These are phyloP conservation scores for Skeletonema menzelii DNA, from an alignment of 108 stramenopile genomes.

Conservation along the genomic window DNA sequence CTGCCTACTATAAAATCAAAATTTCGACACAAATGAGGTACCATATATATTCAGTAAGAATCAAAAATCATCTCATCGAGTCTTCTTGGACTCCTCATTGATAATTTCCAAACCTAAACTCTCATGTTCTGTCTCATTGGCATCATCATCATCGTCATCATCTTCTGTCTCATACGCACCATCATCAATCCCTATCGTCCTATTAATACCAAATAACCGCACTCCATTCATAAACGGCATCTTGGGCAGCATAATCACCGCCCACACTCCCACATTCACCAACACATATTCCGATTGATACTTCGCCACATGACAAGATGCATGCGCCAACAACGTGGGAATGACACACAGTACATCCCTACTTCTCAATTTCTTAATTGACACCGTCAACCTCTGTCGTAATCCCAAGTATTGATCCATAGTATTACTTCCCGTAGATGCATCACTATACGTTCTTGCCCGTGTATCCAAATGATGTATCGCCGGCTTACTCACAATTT, in stretches of 20 bases:
- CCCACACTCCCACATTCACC: conserved; percentile 87
- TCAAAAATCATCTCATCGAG: not conserved
- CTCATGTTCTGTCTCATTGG: not conserved
- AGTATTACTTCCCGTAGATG: not conserved
- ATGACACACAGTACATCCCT: conserved; percentile 60
- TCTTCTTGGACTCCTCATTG: not conserved
- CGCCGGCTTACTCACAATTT: conserved; percentile 56
- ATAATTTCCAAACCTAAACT: not conserved
- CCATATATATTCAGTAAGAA: not conserved
- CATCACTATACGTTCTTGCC: not conserved
- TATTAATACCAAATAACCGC: conserved; percentile 94
- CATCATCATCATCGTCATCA: not conserved
- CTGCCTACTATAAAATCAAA: not conserved
- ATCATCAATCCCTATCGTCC: conserved; percentile 95
- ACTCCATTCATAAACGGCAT: conserved; percentile 95
- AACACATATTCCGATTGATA: conserved; percentile 53
- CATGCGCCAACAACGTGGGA: conserved; percentile 80
- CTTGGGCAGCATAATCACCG: conserved; percentile 84
- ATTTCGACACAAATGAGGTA: not conserved
- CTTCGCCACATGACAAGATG: conserved; percentile 76
- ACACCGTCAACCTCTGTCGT: conserved; percentile 1
- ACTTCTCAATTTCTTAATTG: conserved; percentile 25
- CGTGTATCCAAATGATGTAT: conserved; percentile 12
- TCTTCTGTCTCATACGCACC: conserved; percentile 16
- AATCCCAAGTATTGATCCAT: not conserved